Evolutionary conservation across 2,329 filamentous ascomycete species (phyloP), one percentile per base, ranked within the genome.

Genomic region (Amylocarpus encephaloides): DNA sequence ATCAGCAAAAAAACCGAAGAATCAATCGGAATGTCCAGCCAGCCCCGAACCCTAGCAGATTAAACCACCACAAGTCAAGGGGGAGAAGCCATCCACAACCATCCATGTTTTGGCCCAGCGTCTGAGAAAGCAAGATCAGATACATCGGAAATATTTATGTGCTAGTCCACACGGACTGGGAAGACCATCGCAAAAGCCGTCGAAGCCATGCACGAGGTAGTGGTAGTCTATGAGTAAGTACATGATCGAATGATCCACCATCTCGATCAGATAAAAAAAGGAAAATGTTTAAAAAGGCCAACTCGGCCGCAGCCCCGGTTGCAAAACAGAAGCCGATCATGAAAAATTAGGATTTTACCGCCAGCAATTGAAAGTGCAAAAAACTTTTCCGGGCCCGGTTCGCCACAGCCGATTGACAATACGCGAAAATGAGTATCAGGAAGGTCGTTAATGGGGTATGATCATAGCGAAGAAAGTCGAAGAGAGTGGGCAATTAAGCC

Each of bases 401-500:
- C 45, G 57, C 58, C 58, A 54, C 59, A 56, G 58, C 62, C 60
- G 57, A 62, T 59, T 60, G 61, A 64, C 56, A 60, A 61, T 53
- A 62, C 56, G 51, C 55, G 54, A 61, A 58, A 59, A 11, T 53
- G 52, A 57, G 51, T 57, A 56, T 54, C 39, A 57, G 35, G 51
- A 35, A 51, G 42, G 49, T 56, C 50, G 55, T 53, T 53, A 54
- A 43, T 49, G 38, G 43, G 51, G 32, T 41, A 45, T 48, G 34
- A 29, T 50, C 44, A 40, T 47, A 50, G 44, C 13, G 33, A 36
- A 47, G 41, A 41, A 43, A 42, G 33, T 38, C 43, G 44, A 62
- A 58, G 51, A 64, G 61, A 62, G 50, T 52, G 59, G 59, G 62
- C 59, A 65, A 65, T 67, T 73, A 76, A 66, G 73, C 73, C 69